phyloP scores from a whole-genome alignment of 495 filamentous ascomycete species.

The Aspergillus incahuasiensis region DNA sequence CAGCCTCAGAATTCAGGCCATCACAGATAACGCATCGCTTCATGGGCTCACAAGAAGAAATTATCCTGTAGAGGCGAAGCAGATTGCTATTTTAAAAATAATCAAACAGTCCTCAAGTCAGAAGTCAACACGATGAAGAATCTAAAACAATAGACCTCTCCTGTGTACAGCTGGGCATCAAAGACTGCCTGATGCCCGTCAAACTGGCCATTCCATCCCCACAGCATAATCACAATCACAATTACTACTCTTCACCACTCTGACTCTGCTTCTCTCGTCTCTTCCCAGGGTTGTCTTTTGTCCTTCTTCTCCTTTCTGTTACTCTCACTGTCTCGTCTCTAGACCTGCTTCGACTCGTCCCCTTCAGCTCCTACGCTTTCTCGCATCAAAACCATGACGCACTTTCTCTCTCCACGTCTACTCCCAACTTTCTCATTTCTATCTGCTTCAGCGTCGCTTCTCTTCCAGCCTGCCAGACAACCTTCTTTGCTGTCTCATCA shows the following conservation, averaged over 20 bases:
- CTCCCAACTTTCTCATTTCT: conserved; percentile 27
- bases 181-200: conserved; percentile 8
- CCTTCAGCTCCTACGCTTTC: conserved; percentile 8
- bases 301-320: conserved; percentile 7
- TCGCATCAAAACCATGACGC: conserved; percentile 41
- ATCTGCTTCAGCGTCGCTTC: conserved; percentile 21
- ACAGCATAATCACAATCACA: not conserved
- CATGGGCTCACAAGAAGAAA: not conserved
- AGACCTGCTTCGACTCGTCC: conserved; percentile 1
- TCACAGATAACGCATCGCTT: conserved; percentile 3
- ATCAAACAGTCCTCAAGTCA: not conserved
- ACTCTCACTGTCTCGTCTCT: not conserved
- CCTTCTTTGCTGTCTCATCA: conserved; percentile 1
- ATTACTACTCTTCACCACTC: not conserved
- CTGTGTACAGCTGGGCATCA: conserved; percentile 4
- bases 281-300: conserved; percentile 9
- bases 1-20: conserved; percentile 13
- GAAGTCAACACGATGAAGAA: conserved; percentile 4
- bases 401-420: conserved; percentile 27
- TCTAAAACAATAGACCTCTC: not conserved
- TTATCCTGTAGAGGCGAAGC: not conserved
- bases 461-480: conserved; percentile 1
- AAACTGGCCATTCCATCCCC: not conserved
- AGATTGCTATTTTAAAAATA: not conserved
- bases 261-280: conserved; percentile 9